phyloP scores from a whole-genome alignment of 2,329 filamentous ascomycete species.

The Trichoderma sp. region DNA sequence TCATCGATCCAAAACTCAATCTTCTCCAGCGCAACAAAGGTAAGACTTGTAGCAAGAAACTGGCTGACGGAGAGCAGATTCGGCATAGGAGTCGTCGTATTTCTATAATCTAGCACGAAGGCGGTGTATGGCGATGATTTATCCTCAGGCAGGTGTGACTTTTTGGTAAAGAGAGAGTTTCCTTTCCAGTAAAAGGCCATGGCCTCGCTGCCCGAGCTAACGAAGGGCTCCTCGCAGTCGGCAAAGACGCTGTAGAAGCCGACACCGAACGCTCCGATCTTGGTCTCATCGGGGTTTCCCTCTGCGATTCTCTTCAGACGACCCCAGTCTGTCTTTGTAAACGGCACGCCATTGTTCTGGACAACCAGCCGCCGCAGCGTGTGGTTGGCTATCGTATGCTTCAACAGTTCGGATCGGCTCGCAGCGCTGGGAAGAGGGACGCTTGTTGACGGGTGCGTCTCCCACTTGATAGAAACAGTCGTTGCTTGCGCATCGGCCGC shows the following conservation, averaged over 20 bases:
- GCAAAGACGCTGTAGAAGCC: conserved; percentile 99
- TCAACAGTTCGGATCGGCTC: conserved; percentile 69
- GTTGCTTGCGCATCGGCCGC: conserved; percentile 94
- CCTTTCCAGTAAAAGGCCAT: conserved; percentile 99
- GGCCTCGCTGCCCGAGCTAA: conserved; percentile 85
- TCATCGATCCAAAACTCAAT: conserved; percentile 92
- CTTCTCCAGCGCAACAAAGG: conserved; percentile 83
- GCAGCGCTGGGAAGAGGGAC: conserved; percentile 67
- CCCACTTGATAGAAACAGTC: conserved; percentile 86
- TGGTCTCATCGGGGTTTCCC: conserved; percentile 97
- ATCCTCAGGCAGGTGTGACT: conserved; percentile 68
- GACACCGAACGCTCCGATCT: conserved; percentile 97
- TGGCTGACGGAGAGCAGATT: conserved; percentile 83
- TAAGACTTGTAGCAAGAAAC: conserved; percentile 91
- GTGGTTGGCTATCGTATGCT: conserved; percentile 80
- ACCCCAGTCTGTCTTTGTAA: conserved; percentile 88
- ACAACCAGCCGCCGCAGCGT: conserved; percentile 86
- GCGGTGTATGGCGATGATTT: conserved; percentile 71
- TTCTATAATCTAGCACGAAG: conserved; percentile 94
- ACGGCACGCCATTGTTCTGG: conserved; percentile 86
- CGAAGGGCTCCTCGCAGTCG: conserved; percentile 96
- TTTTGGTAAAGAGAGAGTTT: conserved; percentile 93
- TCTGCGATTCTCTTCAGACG: conserved; percentile 96
- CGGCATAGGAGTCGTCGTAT: conserved; percentile 80
- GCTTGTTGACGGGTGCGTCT: conserved; percentile 79